Evolutionary conservation across 2,329 filamentous ascomycete genomes (phyloP), one percentile per base, ranked within the genome.

Genomic region (Stachybotrys echinatus): DNA sequence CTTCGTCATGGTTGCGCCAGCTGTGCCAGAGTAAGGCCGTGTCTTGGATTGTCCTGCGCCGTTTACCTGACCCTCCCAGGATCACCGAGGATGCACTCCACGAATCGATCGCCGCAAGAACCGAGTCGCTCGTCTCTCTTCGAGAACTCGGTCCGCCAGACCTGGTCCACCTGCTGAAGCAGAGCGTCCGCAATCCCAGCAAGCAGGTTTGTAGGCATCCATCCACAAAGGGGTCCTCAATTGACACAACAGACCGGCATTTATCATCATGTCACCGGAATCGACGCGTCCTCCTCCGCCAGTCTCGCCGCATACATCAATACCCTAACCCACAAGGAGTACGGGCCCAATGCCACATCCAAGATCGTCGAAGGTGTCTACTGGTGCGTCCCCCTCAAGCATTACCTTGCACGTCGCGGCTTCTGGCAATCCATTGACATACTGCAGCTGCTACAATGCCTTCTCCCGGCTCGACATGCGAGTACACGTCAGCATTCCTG

Each of bases 381-480:
- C 72, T 97, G 94, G 89, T 94, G 77, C 57, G 78, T 50, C 46
- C 20, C n/a, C n/a, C n/a, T n/a, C n/a, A n/a, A n/a, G n/a, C n/a
- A n/a, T 23, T n/a, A n/a, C n/a, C n/a, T n/a, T n/a, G n/a, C n/a
- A n/a, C n/a, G n/a, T n/a, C n/a, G n/a, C n/a, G 43, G 20, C 42
- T 46, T 37, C 18, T 19, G 5, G n/a, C 5, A 18, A 19, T 20
- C 19, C 40, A 8, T n/a, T 56, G 42, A 60, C 47, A 14, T 4
- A 18, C 12, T 7, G 8, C 51, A 80, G 76, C 73, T 99, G 94
- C 72, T 99, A 99, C 79, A 99, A 99, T 89, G 94, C 94, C 57
- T 96, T 99, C 70, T 97, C 94, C 5, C 84, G 95, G 56, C 80
- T 97, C 48, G 94, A 99, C 65, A 99, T 99, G 94, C 90, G 94